Conservation (phyloP, 2,329 filamentous ascomycete species). For the Claviceps fusiformis region DNA sequence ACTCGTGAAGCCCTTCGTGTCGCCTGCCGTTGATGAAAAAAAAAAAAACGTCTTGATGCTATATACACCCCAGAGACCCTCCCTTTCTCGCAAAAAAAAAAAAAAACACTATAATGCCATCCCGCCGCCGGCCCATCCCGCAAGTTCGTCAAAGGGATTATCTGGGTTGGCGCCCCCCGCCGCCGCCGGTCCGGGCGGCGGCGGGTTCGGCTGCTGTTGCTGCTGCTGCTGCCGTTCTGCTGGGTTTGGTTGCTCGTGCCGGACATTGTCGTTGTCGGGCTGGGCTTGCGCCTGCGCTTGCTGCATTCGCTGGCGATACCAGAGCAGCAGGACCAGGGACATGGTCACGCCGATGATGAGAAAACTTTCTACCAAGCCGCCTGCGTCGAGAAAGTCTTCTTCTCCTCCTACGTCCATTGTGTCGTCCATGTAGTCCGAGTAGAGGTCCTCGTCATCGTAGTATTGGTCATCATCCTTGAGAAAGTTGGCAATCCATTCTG, state of each 20-base stretch:
- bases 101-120: conserved; percentile 16
- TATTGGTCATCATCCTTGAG: conserved; percentile 56
- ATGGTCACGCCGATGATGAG: conserved; percentile 68
- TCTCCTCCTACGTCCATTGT: conserved; percentile 39
- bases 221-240: conserved; percentile 4
- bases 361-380: conserved; percentile 70
- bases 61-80: background rate
- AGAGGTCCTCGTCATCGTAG: conserved; percentile 42
- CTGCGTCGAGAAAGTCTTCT: conserved; percentile 52
- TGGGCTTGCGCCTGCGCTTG: conserved; percentile 29
- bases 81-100: background rate
- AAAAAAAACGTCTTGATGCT: background rate
- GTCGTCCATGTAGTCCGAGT: conserved; percentile 39
- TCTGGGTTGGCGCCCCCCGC: background rate
- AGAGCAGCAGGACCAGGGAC: conserved; percentile 63
- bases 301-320: conserved; percentile 63
- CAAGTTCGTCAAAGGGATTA: conserved; percentile 16
- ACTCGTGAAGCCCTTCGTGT: too few species aligned
- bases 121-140: conserved; percentile 23
- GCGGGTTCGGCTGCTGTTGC: background rate
- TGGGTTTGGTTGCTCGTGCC: conserved; percentile 4
- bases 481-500: conserved; percentile 81
- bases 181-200: background rate
- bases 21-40: too few species aligned
- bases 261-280: conserved; percentile 15